These are phyloP conservation scores for Trebouxiophyceae sp. DNA, from an alignment of 163 green algal species.

Conservation along the genomic window DNA sequence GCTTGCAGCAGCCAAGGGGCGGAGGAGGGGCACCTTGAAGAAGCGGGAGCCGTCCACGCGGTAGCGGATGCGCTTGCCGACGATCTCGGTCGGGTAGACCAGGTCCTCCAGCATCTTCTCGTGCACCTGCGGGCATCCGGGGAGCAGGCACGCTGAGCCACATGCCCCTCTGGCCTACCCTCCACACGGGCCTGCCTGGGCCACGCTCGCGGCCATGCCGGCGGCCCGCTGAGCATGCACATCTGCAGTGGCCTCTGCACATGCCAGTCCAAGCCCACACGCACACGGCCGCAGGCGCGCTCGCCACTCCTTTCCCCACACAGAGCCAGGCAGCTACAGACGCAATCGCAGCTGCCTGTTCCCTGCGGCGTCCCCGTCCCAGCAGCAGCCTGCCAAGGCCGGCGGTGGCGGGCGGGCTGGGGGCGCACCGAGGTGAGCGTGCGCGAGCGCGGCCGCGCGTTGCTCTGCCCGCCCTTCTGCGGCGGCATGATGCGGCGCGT, in stretches of 20 bases:
- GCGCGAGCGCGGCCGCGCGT: conserved; percentile 71
- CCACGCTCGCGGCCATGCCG: too few relatives aligned
- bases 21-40: conserved; percentile 55
- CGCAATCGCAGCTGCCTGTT: too few relatives aligned
- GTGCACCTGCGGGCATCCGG: conserved; percentile 60
- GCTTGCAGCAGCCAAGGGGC: not conserved
- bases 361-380: too few relatives aligned
- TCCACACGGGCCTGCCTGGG: too few relatives aligned
- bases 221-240: too few relatives aligned
- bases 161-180: too few relatives aligned
- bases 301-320: too few relatives aligned
- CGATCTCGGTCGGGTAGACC: conserved; percentile 98
- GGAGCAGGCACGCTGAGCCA: not conserved
- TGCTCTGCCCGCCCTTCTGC: conserved; percentile 54
- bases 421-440: conserved; percentile 86
- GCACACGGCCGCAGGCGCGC: too few relatives aligned
- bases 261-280: too few relatives aligned
- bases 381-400: too few relatives aligned
- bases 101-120: conserved; percentile 90
- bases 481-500: conserved; percentile 91
- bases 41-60: conserved; percentile 86
- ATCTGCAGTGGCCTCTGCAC: too few relatives aligned
- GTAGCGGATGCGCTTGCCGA: conserved; percentile 97
- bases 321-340: too few relatives aligned
- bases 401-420: not conserved